Conservation (phyloP, 805 yeast genomes). For the Teunomyces panamensis region DNA sequence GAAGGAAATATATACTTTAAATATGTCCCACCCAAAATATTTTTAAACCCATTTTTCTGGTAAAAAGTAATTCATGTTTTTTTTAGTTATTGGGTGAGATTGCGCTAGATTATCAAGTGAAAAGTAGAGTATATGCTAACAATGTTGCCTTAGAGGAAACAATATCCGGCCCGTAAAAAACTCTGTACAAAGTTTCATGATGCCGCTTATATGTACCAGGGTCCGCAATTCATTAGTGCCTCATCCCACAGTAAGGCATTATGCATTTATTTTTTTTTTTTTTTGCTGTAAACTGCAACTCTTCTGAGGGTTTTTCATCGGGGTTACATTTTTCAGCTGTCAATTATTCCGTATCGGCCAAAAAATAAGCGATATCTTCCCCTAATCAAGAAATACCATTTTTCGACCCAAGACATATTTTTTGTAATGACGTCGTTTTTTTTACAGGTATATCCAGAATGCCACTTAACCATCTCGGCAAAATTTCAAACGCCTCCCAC, state of each 20-base stretch:
- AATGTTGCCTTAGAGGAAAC: not conserved
- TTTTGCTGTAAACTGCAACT: not conserved
- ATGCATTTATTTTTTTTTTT: not conserved
- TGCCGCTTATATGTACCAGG: not conserved
- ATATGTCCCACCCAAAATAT: not conserved
- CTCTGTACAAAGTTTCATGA: not conserved
- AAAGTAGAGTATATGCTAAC: not conserved
- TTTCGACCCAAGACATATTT: not conserved
- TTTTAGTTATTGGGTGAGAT: not conserved
- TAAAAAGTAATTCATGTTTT: not conserved
- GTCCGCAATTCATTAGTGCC: not conserved
- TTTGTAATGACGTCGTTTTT: not conserved
- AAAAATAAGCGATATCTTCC: not conserved
- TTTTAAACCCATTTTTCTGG: not conserved
- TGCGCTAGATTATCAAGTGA: not conserved
- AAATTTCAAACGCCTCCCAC: not conserved
- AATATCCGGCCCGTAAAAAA: not conserved
- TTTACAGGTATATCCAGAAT: not conserved
- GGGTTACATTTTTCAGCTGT: not conserved
- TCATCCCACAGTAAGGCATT: not conserved
- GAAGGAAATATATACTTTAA: not conserved
- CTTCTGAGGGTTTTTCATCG: not conserved
- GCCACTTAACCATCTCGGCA: not conserved
- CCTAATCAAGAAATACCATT: not conserved
- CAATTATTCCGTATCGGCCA: not conserved